Evolutionary conservation across 768 basidiomycete species (phyloP).

Genomic region (Collybia sp.): DNA sequence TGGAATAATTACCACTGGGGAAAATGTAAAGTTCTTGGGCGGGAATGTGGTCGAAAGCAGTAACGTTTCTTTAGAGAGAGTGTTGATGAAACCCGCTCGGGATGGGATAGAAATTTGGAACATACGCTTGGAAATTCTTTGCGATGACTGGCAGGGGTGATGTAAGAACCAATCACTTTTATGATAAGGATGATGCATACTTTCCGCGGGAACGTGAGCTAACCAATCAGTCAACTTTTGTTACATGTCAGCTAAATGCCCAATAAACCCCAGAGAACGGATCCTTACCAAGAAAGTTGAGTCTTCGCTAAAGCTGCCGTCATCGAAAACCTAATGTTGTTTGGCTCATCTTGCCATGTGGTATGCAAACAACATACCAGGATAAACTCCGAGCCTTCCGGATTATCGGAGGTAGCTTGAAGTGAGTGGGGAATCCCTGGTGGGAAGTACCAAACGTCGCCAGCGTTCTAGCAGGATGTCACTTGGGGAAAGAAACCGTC

Average conservation of each 20-base stretch:
- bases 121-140: constrained; percentile 44
- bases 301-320: constrained; percentile 48
- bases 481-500: not conserved
- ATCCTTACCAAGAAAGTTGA: constrained; percentile 41
- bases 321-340: constrained; percentile 38
- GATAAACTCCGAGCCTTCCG: constrained; percentile 47
- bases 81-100: not conserved
- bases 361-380: constrained; percentile 20
- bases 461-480: constrained; percentile 25
- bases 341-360: not conserved
- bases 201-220: constrained; percentile 47
- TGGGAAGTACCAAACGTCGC: constrained; percentile 56
- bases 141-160: constrained; percentile 30
- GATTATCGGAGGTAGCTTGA: constrained; percentile 41
- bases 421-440: constrained; percentile 52
- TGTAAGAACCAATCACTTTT: not conserved
- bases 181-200: constrained; percentile 8
- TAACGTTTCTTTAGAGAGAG: constrained; percentile 16
- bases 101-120: not conserved
- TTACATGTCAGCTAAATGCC: not conserved
- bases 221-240: constrained; percentile 50
- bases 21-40: constrained; percentile 48
- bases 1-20: constrained; percentile 30
- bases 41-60: constrained; percentile 39
- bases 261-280: not conserved